Evolutionary conservation across 495 filamentous ascomycete genomes (phyloP).

Genomic region (Bryoglossum gracile): DNA sequence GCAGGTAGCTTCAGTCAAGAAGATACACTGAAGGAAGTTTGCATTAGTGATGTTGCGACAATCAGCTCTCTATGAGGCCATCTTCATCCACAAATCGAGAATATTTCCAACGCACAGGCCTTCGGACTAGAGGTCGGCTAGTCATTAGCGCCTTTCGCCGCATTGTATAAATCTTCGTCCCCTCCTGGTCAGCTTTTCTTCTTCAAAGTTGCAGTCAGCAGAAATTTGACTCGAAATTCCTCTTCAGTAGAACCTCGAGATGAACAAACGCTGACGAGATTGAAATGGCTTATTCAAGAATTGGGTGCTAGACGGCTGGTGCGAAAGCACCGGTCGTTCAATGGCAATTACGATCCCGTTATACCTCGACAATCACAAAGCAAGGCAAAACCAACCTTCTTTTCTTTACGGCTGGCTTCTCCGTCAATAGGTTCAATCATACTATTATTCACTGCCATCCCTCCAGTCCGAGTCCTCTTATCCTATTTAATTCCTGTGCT

Average conservation of each 20-base stretch:
- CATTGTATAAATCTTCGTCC: too few species aligned
- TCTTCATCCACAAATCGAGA: too few species aligned
- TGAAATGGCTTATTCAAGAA: slow-evolving; percentile 53
- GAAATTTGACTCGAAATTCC: slow-evolving; percentile 55
- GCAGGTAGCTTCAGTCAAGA: slow-evolving; percentile 23
- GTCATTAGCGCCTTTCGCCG: too few species aligned
- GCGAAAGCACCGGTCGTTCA: slow-evolving; percentile 14
- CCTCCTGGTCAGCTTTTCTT: slow-evolving; percentile 28
- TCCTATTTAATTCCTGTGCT: not conserved
- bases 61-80: too few species aligned
- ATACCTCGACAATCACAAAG: slow-evolving; percentile 28
- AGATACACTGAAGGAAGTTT: slow-evolving; percentile 15
- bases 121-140: too few species aligned
- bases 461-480: not conserved
- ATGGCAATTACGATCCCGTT: slow-evolving; percentile 34
- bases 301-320: slow-evolving; percentile 19
- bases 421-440: slow-evolving; percentile 10
- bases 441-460: not conserved
- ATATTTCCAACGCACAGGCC: too few species aligned
- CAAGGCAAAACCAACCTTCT: not conserved
- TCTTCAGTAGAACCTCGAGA: slow-evolving; percentile 38
- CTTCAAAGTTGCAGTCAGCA: slow-evolving; percentile 59
- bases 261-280: slow-evolving; percentile 53
- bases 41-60: slow-evolving; percentile 1
- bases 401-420: slow-evolving; percentile 2